Evolutionary conservation across 1,284 basidiomycete species (phyloP), one percentile per base, ranked within the genome.

Genomic region (Psilocybe mexicana): DNA sequence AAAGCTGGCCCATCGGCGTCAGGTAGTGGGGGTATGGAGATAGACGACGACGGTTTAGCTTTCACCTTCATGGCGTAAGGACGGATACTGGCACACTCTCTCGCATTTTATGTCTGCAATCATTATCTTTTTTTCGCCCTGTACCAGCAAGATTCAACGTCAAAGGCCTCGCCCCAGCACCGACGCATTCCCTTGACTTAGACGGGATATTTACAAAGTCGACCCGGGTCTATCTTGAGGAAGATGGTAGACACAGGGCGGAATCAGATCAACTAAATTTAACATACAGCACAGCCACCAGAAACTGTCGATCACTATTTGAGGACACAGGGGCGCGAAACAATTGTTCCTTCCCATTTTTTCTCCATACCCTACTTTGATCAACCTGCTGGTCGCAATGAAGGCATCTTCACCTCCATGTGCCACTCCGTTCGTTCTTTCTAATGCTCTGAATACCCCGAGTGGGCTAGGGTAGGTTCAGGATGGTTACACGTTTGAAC

Each of bases 51-150:
- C 2, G 77, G 71, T 14, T 61, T 80, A 54, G 69, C 75, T 36
- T 78, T 77, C 60, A 81, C 79, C 18, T 82, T 82, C 58, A 81
- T 83, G 74, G 74, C 70, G 8, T 78, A 57, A 55, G 24, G 24
- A 18, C 11, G 7, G 18, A 8, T 26, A 8, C 14, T 25, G 12
- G 10, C 35, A 28, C 18, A 30, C 42, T 18, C 35, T 30, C 42
- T 33, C 51, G 24, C 44, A 48, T 35, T 40, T 23, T 30, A 26
- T 30, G 24, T 18, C 2, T 50, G 1, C 7, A 50, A 43, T 43
- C 8, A 40, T 28, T 36, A 10, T 52, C 6, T 23, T 43, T 43
- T 28, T 18, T 30, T 30, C 40, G 8, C 35, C 11, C 3, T 12
- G 30, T n/a, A 28, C 24, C n/a, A 45, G 23, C n/a, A n/a, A 36